Evolutionary conservation across 768 basidiomycete genomes (phyloP), one percentile per base, ranked within the genome.

Genomic region (Mycena latifolia): DNA sequence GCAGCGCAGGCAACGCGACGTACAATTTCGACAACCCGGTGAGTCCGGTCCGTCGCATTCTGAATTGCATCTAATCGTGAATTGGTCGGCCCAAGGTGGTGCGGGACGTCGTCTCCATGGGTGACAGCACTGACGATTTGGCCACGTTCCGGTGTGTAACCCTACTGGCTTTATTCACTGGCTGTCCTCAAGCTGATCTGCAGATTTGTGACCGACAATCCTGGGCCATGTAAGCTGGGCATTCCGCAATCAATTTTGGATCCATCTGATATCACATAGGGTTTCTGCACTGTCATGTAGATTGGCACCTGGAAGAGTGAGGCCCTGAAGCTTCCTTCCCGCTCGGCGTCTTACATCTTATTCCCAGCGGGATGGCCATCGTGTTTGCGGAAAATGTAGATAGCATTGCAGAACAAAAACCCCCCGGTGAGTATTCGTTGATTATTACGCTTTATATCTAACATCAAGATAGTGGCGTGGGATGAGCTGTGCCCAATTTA

Each of bases 1-100:
- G 77, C 52, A 75, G 55, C 58, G 77, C 77, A 5, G 76, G 73
- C 12, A 74, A 72, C 29, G 64, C 68, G 2, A 45, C 55, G 0
- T 81, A 81, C 66, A 84, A 83, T 61, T 81, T 76, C 58, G 33
- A 70, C 8, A 81, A 90, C 71, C 89, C 89, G 2, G 70, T 73
- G 58, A 27, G 55, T 51, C 15, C 20, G 11, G 20, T 41, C 5
- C 39, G 14, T 48, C 12, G 12, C 5, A 31, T 41, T n/a, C 5
- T n/a, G 20, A 33, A 33, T 24, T 8, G 20, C 12, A 24, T 14
- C 22, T 5, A 45, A 22, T 2, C 7, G 5, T 24, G 5, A 5
- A 5, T 22, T 45, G 4, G 5, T 8, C 2, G 43, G n/a, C n/a
- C n/a, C n/a, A n/a, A 45, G 43, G n/a, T 22, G 7, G 43, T 45